These are phyloP conservation scores for Amylocystis lapponica DNA, from an alignment of 768 basidiomycete genomes.

Conservation along the genomic window DNA sequence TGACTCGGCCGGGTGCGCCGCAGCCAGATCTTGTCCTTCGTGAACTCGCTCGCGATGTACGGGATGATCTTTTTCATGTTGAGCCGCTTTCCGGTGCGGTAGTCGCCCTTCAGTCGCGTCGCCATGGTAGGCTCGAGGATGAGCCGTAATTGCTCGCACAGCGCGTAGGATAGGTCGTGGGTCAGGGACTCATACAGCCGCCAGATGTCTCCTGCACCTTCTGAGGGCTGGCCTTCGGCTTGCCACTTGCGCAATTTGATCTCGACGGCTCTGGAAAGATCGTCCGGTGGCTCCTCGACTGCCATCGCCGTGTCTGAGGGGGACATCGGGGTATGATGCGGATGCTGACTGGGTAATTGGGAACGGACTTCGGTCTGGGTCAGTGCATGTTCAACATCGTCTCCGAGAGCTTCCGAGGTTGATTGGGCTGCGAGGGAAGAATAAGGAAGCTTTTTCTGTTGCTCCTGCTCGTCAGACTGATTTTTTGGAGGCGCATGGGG, in stretches of 20 bases:
- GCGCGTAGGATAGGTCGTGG: slow-evolving; percentile 80
- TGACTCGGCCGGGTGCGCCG: slow-evolving; percentile 90
- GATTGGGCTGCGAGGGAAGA: slow-evolving; percentile 7
- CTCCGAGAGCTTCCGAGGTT: neutral
- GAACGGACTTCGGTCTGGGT: slow-evolving; percentile 14
- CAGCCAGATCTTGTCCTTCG: slow-evolving; percentile 99
- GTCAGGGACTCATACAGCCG: slow-evolving; percentile 86
- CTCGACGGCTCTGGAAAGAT: slow-evolving; percentile 33
- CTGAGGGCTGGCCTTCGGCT: slow-evolving; percentile 46
- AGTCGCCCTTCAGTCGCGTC: slow-evolving; percentile 92
- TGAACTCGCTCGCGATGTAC: slow-evolving; percentile 98
- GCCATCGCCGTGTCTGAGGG: neutral
- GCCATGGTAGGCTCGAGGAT: slow-evolving; percentile 94
- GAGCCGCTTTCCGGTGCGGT: slow-evolving; percentile 92
- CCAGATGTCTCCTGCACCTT: slow-evolving; percentile 77
- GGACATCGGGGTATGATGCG: neutral
- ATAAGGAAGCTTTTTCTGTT: neutral
- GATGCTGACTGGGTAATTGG: slow-evolving; percentile 4
- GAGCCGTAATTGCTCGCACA: slow-evolving; percentile 95
- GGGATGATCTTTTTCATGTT: slow-evolving; percentile 99
- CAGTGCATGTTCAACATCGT: slow-evolving; percentile 14
- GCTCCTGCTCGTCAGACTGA: neutral
- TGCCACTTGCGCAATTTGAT: slow-evolving; percentile 57
- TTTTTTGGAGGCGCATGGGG: slow-evolving; percentile 2
- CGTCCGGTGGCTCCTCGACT: slow-evolving; percentile 24